phyloP scores from a whole-genome alignment of 148 eudicot species.

The Suaeda aralocaspica region DNA sequence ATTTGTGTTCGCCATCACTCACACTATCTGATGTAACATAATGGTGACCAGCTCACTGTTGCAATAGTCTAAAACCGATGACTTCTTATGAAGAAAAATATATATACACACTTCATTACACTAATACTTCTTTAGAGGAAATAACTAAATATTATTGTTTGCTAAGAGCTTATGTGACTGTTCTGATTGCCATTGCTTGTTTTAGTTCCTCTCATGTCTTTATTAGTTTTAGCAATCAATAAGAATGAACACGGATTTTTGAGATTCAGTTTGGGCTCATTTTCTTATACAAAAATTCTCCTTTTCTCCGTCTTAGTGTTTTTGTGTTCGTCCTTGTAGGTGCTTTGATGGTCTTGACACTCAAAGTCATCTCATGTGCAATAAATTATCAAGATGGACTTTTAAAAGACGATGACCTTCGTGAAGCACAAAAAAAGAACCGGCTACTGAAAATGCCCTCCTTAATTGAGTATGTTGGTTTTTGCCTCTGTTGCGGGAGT shows the following conservation, averaged over 20 bases:
- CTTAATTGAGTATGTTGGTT: conserved; percentile 86
- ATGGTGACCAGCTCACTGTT: neutral
- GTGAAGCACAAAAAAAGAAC: conserved; percentile 87
- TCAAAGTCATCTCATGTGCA: conserved; percentile 90
- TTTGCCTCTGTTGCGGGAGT: conserved; percentile 96
- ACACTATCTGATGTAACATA: neutral
- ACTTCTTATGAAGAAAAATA: no score
- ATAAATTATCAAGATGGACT: conserved; percentile 93
- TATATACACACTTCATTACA: no score
- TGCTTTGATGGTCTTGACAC: conserved; percentile 93
- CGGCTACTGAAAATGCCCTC: conserved; percentile 80
- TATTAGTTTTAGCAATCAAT: neutral
- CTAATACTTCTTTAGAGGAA: neutral
- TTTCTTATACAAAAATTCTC: neutral
- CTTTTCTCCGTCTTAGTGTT: neutral
- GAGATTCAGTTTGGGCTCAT: neutral
- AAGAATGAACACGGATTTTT: neutral
- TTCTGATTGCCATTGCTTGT: neutral
- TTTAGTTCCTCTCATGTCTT: neutral
- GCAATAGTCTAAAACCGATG: no score
- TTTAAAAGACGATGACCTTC: conserved; percentile 65
- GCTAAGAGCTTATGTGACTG: neutral
- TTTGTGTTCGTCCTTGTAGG: conserved; percentile 45
- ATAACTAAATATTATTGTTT: neutral
- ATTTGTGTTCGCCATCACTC: neutral